Evolutionary conservation across 352 stramenopile species (phyloP).

Genomic region (Phytophthora pseudosyringae): DNA sequence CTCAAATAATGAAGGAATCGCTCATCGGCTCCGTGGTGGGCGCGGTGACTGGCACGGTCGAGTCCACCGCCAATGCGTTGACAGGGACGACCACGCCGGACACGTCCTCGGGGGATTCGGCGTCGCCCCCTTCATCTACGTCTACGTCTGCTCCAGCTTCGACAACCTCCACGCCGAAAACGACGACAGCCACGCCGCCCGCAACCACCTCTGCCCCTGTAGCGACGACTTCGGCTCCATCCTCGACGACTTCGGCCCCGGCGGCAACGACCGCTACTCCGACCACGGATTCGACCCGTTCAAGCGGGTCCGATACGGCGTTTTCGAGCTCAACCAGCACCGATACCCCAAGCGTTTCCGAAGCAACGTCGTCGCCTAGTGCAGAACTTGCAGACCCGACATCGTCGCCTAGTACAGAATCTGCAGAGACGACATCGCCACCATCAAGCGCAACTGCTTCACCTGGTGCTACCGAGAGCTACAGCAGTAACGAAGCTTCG

Average conservation of each 20-base stretch:
- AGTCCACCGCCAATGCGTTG: conserved; percentile 14
- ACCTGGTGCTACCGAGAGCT: not conserved
- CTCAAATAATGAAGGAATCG: conserved; percentile 30
- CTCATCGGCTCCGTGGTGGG: conserved; percentile 26
- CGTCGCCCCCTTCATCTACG: not conserved
- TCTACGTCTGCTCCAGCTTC: conserved; percentile 10
- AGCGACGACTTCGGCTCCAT: conserved; percentile 1
- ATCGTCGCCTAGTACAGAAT: not conserved
- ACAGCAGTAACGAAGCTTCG: not conserved
- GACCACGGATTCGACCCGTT: conserved; percentile 2
- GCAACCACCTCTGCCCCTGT: not conserved
- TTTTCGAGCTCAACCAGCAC: not conserved
- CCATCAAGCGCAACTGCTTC: not conserved
- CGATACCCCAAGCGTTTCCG: conserved; percentile 2
- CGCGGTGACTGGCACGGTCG: conserved; percentile 21
- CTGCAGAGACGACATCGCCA: not conserved
- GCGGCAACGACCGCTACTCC: not conserved
- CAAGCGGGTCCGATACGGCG: not conserved
- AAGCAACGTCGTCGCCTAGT: conserved; percentile 1
- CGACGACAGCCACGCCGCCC: not conserved
- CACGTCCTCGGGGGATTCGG: not conserved
- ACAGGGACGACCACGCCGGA: conserved; percentile 14
- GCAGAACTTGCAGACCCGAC: not conserved
- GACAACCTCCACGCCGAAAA: conserved; percentile 10
- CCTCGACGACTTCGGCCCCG: conserved; percentile 7